These are phyloP conservation scores for Fusarium newnesense DNA, from an alignment of 2,329 filamentous ascomycete genomes.

Conservation along the genomic window DNA sequence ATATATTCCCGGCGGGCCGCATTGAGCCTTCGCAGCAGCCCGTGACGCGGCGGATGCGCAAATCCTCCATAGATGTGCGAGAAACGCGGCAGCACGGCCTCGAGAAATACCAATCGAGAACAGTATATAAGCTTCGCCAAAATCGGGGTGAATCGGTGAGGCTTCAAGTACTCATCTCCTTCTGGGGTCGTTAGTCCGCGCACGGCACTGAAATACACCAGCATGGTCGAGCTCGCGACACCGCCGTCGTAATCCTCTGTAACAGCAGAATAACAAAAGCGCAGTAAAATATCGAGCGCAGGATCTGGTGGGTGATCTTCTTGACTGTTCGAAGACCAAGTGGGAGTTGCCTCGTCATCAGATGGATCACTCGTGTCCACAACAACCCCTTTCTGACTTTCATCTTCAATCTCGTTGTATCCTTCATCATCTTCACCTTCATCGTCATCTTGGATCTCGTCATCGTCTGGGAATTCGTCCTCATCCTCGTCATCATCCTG, in stretches of 20 bases:
- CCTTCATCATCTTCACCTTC: too few species aligned
- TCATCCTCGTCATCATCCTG: background rate
- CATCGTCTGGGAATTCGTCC: background rate
- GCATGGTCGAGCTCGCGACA: background rate
- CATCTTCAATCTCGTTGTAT: too few species aligned
- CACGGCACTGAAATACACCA: background rate
- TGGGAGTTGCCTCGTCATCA: too few species aligned
- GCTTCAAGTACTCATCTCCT: background rate
- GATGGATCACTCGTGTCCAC: too few species aligned
- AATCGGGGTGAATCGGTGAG: background rate
- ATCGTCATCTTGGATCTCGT: too few species aligned
- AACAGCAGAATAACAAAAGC: background rate
- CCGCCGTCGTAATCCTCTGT: background rate
- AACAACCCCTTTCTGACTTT: too few species aligned
- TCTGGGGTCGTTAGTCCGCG: background rate
- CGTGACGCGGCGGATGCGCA: background rate
- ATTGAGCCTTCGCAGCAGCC: background rate
- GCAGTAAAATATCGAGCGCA: background rate
- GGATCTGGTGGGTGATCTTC: background rate
- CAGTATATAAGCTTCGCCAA: background rate
- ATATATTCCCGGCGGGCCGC: background rate
- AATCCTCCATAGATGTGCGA: background rate
- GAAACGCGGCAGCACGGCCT: background rate
- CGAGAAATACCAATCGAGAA: background rate
- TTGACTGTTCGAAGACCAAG: background rate